Evolutionary conservation across 352 stramenopile species (phyloP).

Genomic region (Phytophthora sojae): DNA sequence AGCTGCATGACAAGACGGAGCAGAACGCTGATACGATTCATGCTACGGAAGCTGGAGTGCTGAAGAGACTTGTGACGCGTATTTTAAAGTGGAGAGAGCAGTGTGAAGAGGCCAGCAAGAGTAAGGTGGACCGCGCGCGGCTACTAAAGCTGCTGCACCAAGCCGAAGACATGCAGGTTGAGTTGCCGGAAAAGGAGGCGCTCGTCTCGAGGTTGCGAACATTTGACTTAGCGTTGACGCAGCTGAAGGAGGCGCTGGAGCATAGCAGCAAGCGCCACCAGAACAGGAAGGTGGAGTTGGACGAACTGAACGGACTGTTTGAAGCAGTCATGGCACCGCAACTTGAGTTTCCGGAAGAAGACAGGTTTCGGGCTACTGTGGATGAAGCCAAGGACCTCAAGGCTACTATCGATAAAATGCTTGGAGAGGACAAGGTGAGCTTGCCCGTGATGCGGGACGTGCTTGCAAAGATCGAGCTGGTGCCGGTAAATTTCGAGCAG

Average conservation of each 20-base stretch:
- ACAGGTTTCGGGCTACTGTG: constrained; percentile 54
- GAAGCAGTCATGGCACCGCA: constrained; percentile 46
- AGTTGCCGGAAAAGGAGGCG: constrained; percentile 43
- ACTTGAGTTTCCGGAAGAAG: constrained; percentile 73
- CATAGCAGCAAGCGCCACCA: constrained; percentile 71
- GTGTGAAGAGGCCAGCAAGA: constrained; percentile 30
- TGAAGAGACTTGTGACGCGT: constrained; percentile 60
- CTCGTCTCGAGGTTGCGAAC: constrained; percentile 49
- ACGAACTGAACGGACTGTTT: constrained; percentile 65
- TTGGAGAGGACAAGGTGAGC: constrained; percentile 85
- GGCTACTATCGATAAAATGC: constrained; percentile 67
- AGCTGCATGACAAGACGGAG: constrained; percentile 45
- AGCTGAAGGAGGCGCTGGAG: constrained; percentile 74
- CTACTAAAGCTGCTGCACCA: constrained; percentile 62
- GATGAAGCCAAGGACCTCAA: constrained; percentile 70
- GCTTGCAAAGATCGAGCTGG: constrained; percentile 80
- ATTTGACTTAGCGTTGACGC: constrained; percentile 69
- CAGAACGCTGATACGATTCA: constrained; percentile 34
- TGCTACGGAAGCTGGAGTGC: constrained; percentile 63
- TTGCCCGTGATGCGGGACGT: constrained; percentile 82
- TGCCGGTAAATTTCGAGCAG: constrained; percentile 86
- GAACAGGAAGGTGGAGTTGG: constrained; percentile 60
- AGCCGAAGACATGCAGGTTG: constrained; percentile 69
- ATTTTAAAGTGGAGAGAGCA: constrained; percentile 62
- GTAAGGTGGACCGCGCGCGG: constrained; percentile 55